These are phyloP conservation scores for Pythium brachiatum DNA, from an alignment of 352 stramenopile species.

Conservation along the genomic window DNA sequence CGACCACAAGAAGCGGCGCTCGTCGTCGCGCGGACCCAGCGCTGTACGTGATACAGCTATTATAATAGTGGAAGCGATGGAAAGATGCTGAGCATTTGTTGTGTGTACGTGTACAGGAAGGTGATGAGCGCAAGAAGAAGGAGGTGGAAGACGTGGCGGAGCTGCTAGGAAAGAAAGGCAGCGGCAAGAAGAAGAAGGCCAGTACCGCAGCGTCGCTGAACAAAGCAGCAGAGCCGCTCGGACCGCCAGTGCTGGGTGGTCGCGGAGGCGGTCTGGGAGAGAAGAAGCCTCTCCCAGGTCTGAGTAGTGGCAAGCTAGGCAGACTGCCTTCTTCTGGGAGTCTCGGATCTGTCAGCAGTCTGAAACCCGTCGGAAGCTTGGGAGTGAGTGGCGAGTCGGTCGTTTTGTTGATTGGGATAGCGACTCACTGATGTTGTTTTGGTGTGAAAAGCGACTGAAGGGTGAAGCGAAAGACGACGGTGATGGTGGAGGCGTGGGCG, in stretches of 20 bases:
- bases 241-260: constrained; percentile 35
- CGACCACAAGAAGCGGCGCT: constrained; percentile 86
- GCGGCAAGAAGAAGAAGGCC: constrained; percentile 52
- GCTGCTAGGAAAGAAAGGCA: constrained; percentile 59
- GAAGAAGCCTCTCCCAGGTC: constrained; percentile 64
- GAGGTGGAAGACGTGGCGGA: constrained; percentile 80
- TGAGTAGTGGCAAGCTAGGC: constrained; percentile 30
- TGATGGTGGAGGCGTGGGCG: constrained; percentile 28
- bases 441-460: constrained; percentile 21
- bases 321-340: constrained; percentile 9
- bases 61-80: background rate
- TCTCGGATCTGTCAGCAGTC: constrained; percentile 25
- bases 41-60: background rate
- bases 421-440: background rate
- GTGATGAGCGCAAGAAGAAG: constrained; percentile 74
- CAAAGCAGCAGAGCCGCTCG: constrained; percentile 42
- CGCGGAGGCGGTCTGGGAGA: constrained; percentile 45
- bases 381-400: no score
- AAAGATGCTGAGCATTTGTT: no score
- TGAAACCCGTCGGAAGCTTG: constrained; percentile 35
- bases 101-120: constrained; percentile 34
- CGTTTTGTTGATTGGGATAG: no score
- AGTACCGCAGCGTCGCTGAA: constrained; percentile 13
- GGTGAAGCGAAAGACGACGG: constrained; percentile 38
- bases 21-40: constrained; percentile 2